Conservation (phyloP, 2,329 filamentous ascomycete genomes). For the Blumeria graminis region DNA sequence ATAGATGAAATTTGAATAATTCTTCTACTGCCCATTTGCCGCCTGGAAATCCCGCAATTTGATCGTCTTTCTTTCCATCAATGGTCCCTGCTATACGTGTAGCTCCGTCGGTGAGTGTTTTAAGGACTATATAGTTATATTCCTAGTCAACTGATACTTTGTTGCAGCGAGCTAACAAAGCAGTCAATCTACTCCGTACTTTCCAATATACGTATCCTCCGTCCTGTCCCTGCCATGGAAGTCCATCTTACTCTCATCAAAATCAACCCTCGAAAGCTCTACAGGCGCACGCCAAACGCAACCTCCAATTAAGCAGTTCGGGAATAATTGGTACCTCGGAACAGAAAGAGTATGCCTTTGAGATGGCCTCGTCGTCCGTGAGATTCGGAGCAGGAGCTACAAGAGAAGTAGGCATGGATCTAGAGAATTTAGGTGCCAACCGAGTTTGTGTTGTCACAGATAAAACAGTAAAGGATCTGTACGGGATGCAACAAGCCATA, state of each 20-base stretch:
- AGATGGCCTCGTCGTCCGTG: constrained; percentile 91
- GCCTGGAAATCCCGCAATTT: too few species aligned
- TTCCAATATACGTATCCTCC: constrained; percentile 78
- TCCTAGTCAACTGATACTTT: constrained; percentile 3
- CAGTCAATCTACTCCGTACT: constrained; percentile 56
- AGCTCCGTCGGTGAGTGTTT: constrained; percentile 11
- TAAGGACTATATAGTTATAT: neutral
- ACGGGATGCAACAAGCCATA: constrained; percentile 73
- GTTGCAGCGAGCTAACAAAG: constrained; percentile 30
- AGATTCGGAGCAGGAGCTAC: constrained; percentile 84
- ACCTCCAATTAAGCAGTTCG: constrained; percentile 12
- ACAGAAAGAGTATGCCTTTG: constrained; percentile 92
- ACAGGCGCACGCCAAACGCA: constrained; percentile 22
- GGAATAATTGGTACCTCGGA: constrained; percentile 31
- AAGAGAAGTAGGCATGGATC: constrained; percentile 93
- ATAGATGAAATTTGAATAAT: too few species aligned
- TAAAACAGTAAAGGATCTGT: constrained; percentile 50
- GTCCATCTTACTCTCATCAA: constrained; percentile 44
- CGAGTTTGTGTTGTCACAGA: constrained; percentile 87
- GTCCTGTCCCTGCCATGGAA: constrained; percentile 77
- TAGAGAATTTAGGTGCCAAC: constrained; percentile 71
- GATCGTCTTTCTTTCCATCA: too few species aligned
- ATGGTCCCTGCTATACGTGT: constrained; percentile 12
- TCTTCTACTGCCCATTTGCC: too few species aligned
- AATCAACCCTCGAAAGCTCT: constrained; percentile 18